Conservation (phyloP, 2,329 filamentous ascomycete species). For the Verticillium nonalfalfae region DNA sequence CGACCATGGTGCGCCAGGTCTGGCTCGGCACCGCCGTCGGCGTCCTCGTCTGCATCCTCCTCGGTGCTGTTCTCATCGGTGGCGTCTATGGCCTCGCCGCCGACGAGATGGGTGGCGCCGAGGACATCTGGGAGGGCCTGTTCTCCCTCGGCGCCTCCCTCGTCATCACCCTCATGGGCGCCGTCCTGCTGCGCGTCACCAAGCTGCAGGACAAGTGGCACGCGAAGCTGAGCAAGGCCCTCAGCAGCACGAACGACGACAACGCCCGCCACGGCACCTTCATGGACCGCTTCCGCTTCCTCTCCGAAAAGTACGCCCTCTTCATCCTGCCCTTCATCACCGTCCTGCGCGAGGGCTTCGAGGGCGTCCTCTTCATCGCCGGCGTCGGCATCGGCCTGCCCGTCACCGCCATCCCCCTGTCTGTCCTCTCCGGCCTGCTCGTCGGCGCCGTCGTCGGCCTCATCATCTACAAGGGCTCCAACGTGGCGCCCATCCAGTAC, state of each 20-base stretch:
- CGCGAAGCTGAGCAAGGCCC: slow-evolving; percentile 53
- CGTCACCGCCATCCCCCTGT: slow-evolving; percentile 62
- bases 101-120: slow-evolving; percentile 49
- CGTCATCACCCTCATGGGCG: slow-evolving; percentile 60
- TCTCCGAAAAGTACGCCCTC: slow-evolving; percentile 64
- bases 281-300: slow-evolving; percentile 8
- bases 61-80: slow-evolving; percentile 12
- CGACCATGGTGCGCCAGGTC: slow-evolving; percentile 49
- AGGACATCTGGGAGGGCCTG: slow-evolving; percentile 60
- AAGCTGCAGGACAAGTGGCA: slow-evolving; percentile 65
- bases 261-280: slow-evolving; percentile 1
- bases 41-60: slow-evolving; percentile 10
- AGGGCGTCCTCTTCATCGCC: slow-evolving; percentile 73
- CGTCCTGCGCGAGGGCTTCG: slow-evolving; percentile 68
- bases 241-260: slow-evolving; percentile 19
- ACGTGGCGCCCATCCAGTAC: slow-evolving; percentile 41
- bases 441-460: slow-evolving; percentile 59
- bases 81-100: slow-evolving; percentile 46
- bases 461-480: slow-evolving; percentile 54
- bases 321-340: slow-evolving; percentile 75
- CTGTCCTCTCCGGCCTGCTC: slow-evolving; percentile 59
- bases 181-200: slow-evolving; percentile 56
- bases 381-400: slow-evolving; percentile 66
- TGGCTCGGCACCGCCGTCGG: slow-evolving; percentile 41
- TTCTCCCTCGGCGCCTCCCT: slow-evolving; percentile 54